Evolutionary conservation across 108 stramenopile genomes (phyloP), one percentile per base, ranked within the genome.

Genomic region (Cyclotella baltica): DNA sequence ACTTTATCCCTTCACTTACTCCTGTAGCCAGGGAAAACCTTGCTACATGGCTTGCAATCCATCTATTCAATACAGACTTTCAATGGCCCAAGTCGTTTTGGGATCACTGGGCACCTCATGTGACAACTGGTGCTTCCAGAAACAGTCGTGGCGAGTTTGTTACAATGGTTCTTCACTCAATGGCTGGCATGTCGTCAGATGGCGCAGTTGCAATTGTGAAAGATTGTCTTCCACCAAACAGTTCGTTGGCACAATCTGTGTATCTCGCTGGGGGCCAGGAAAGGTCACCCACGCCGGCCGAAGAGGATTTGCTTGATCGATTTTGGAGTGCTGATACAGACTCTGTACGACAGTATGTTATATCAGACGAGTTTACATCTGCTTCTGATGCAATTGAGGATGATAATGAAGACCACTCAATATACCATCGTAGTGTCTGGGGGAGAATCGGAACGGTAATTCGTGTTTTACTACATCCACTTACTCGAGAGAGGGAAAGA

Each of bases 11-110:
- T 19, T 83, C 90, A 16, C 64, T 95, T 20, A 85, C 88, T 5
- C 90, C 94, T 4, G 31, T 70, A 10, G 90, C 90, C 4, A 66
- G 88, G 4, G 89, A 92, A 1, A 93, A 92, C 79, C 77, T 92
- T 66, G 84, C 85, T 28, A 33, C 77, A n/a, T 95, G 94, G 94
- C 84, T 96, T 62, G 83, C 91, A 56, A 91, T 93, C 75, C 94
- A 96, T 72, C 69, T 96, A 75, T 76, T 75, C 46, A 93, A 96
- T 70, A 93, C 94, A 8, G 89, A 89, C 36, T 92, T 89, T 68
- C 94, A 96, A 52, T 96, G 94, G 94, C 94, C 92, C 5, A 74
- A 72, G 29, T 88, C 88, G 0, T 93, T 88, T 65, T 96, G 94
- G 94, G 83, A 88, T 28, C 81, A 89, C 58, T 96, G 90, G 91